A percentile compares a stretch with the other conserved stretches of the same genome.
phyloP scores from a whole-genome alignment of 2,329 filamentous ascomycete species.

The Penicillium sumatraense region DNA sequence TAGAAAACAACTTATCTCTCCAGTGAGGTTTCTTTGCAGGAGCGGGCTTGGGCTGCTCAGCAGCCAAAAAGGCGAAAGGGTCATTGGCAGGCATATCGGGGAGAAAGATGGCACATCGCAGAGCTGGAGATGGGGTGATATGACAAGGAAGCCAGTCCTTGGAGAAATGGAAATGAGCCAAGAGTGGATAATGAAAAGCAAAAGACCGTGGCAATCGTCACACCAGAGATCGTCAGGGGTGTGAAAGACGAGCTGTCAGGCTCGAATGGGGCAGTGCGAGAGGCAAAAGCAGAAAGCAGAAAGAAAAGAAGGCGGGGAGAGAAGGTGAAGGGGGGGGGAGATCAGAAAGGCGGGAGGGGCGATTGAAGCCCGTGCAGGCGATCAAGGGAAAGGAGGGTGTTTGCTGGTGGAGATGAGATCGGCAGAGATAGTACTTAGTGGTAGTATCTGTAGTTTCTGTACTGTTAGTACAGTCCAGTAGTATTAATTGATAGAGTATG shows the following conservation, averaged over 20 bases:
- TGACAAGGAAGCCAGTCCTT: conserved; percentile 21
- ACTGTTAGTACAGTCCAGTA: too few relatives aligned
- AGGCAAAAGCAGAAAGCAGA: too few relatives aligned
- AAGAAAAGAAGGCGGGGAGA: neutral
- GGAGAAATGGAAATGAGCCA: neutral
- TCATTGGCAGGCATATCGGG: conserved; percentile 41
- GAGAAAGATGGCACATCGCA: conserved; percentile 7
- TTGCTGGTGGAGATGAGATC: conserved; percentile 3
- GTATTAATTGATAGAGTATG: too few relatives aligned
- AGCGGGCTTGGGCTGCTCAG: conserved; percentile 37
- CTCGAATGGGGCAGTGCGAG: neutral
- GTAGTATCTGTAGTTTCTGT: neutral
- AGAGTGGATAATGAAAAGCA: neutral
- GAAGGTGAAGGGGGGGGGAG: neutral
- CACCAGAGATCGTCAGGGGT: conserved; percentile 28
- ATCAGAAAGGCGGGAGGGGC: conserved; percentile 16
- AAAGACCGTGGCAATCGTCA: neutral
- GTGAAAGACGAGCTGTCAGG: neutral
- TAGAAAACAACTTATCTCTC: conserved; percentile 56
- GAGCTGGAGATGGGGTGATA: conserved; percentile 10
- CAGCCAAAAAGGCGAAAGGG: conserved; percentile 40
- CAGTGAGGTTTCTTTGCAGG: conserved; percentile 44
- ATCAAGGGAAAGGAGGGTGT: conserved; percentile 6
- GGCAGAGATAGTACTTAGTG: neutral
- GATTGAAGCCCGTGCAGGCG: neutral